Percentiles rank a stretch among this genome's conserved stretches.
phyloP scores from a whole-genome alignment of 2,329 filamentous ascomycete species.

The Colletotrichum plurivorum region DNA sequence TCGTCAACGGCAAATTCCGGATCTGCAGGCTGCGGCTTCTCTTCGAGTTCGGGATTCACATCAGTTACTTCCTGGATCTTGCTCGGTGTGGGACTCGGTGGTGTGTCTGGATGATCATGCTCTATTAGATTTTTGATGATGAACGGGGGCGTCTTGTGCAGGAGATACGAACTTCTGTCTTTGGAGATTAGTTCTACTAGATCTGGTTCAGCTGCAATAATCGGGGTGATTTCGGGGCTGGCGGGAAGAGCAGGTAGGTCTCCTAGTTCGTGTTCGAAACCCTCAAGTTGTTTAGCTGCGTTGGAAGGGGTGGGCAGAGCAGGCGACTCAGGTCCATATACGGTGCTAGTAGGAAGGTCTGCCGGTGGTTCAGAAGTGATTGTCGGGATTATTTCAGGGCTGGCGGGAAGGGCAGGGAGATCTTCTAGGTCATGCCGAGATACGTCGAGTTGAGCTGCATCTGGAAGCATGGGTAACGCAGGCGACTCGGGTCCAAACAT shows the following conservation, averaged over 20 bases:
- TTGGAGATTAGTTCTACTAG: conserved; percentile 58
- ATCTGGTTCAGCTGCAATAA: conserved; percentile 51
- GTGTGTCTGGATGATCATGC: conserved; percentile 42
- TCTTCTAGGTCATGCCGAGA: no score
- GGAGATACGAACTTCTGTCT: conserved; percentile 59
- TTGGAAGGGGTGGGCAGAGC: background rate
- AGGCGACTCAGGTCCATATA: conserved; percentile 4
- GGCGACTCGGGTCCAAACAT: conserved; percentile 1
- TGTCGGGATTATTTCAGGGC: conserved; percentile 22
- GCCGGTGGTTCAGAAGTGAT: conserved; percentile 53
- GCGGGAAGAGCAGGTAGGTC: conserved; percentile 39
- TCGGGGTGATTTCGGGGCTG: conserved; percentile 36
- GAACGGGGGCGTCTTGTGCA: conserved; percentile 55
- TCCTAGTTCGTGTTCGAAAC: conserved; percentile 10
- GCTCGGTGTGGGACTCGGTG: conserved; percentile 46
- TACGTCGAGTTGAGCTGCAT: no score
- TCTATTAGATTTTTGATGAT: conserved; percentile 47
- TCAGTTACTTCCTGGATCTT: conserved; percentile 40
- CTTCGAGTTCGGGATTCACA: conserved; percentile 43
- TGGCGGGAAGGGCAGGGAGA: conserved; percentile 20
- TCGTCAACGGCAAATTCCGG: conserved; percentile 4
- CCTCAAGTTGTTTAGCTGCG: background rate
- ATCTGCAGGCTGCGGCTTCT: conserved; percentile 42
- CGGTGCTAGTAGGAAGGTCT: conserved; percentile 45
- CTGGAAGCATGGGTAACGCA: background rate